Evolutionary conservation across 495 filamentous ascomycete species (phyloP), one percentile per base, ranked within the genome.

Genomic region (Wilcoxina mikolae): DNA sequence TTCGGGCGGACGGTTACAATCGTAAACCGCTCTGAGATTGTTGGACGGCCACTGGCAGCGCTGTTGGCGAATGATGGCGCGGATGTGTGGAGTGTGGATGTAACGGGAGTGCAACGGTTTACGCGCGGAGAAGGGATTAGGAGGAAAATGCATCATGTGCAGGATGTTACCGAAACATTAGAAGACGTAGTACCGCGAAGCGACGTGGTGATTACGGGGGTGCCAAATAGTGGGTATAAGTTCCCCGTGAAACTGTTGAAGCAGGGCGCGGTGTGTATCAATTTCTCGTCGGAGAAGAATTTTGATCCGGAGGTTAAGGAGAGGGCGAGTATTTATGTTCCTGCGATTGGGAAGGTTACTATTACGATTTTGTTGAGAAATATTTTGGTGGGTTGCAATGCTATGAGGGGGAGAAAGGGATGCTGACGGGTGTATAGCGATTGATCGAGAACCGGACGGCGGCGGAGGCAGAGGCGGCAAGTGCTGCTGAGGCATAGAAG

Each of bases 281-380:
- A 98, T 69, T 95, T 98, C 69, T 94, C 87, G 15, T 93, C 84
- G 39, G 87, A 87, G 67, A 88, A 88, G 75, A 98, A 98, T 71
- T 98, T 98, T 68, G 81, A 78, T 52, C 77, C 79, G 0, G 83
- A 82, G 50, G 78, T 98, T 43, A 94, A 91, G 70, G 83, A 93
- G 64, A 89, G 85, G 71, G 91, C 91, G 1, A 85, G 85, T n/a
- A 89, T 98, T 61, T 98, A 93, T 57, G 88, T 96, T 4, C 91
- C 91, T 4, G 89, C 88, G 2, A 93, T 93, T 62, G 91, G 91
- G 51, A 98, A 95, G 72, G 91, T 98, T 24, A 98, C 91, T 0
- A 95, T 96, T 66, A 83, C 89, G 10, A 80, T 96, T 15, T 70
- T 98, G 55, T 73, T 95, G 58, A 72, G 91, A 50, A 98, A 98